Conservation (phyloP, 306 rosid species). For the Acmispon strigosus region DNA sequence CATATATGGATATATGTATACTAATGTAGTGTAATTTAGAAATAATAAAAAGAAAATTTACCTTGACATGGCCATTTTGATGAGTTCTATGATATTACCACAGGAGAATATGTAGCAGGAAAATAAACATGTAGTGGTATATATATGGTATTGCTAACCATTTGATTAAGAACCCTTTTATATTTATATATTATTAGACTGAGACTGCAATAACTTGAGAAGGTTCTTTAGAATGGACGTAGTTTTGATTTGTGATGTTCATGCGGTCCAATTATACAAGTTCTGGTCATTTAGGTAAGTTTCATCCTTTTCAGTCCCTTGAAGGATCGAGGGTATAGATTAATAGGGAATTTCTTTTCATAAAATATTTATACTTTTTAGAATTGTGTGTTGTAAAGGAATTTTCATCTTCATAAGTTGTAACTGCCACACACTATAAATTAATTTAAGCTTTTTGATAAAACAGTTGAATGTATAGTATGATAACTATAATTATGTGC, state of each 20-base stretch:
- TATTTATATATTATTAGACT: too few species aligned
- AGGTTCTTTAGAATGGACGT: background rate
- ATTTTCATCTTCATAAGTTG: background rate
- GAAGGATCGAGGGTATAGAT: background rate
- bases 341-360: too few species aligned
- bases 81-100: background rate
- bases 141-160: background rate
- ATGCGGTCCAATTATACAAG: slow-evolving; percentile 27
- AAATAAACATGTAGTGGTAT: slow-evolving; percentile 1
- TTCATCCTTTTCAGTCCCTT: slow-evolving; percentile 1
- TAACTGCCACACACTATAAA: background rate
- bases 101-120: background rate
- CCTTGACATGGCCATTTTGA: slow-evolving; percentile 29
- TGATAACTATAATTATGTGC: too few species aligned
- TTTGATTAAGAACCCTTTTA: background rate
- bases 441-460: too few species aligned
- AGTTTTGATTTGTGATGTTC: slow-evolving; percentile 2
- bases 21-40: background rate
- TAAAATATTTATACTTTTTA: background rate
- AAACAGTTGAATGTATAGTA: too few species aligned
- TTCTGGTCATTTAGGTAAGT: background rate
- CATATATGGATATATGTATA: too few species aligned
- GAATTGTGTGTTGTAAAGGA: background rate
- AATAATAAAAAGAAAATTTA: background rate
- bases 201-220: slow-evolving; percentile 6